Conservation (phyloP, 192 early-diverging fungal genomes). For the Haplosporangium gracile region DNA sequence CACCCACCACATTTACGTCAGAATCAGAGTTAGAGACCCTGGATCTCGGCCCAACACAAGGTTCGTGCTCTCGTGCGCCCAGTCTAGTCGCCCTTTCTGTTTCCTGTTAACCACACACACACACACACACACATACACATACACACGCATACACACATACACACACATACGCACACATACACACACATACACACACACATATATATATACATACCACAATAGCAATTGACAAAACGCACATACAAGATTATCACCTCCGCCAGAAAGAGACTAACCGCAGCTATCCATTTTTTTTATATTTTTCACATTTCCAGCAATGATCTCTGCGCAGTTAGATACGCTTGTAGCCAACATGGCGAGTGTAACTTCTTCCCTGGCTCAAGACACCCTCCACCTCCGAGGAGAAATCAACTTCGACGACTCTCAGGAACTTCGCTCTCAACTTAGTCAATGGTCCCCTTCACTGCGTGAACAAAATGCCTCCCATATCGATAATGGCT, state of each 20-base stretch:
- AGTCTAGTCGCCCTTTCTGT: not conserved
- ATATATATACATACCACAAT: not conserved
- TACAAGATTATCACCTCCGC: not conserved
- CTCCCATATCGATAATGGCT: not conserved
- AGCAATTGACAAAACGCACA: not conserved
- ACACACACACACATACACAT: not conserved
- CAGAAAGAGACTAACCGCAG: not conserved
- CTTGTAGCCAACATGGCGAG: constrained; percentile 5
- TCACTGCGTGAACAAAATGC: not conserved
- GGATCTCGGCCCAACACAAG: constrained; percentile 7
- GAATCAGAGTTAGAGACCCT: not conserved
- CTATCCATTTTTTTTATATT: not conserved
- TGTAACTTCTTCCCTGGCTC: not conserved
- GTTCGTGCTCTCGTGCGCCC: constrained; percentile 11
- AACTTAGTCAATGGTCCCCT: not conserved
- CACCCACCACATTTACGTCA: not conserved
- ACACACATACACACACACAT: not conserved
- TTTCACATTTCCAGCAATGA: not conserved
- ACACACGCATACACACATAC: no score
- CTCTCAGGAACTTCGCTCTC: not conserved
- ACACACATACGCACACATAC: not conserved
- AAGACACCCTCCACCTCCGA: not conserved
- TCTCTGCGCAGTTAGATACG: constrained; percentile 24
- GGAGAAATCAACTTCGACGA: not conserved
- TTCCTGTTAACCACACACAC: not conserved